These are phyloP conservation scores for Pseudopithomyces chartarum DNA, from an alignment of 2,329 filamentous ascomycete species.

Conservation along the genomic window DNA sequence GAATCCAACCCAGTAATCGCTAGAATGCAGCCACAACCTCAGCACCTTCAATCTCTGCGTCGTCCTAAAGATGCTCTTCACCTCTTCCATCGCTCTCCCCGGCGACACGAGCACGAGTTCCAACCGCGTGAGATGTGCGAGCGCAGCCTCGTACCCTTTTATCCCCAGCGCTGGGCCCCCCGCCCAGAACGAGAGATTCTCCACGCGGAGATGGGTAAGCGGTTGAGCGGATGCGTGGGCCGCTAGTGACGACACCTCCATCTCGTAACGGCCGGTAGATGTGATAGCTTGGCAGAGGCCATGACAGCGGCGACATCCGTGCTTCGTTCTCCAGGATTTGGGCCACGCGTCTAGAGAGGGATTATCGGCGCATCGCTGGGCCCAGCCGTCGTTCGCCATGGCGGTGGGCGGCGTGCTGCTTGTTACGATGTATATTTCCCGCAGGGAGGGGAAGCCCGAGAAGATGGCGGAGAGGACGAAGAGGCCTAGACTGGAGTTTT, in stretches of 20 bases:
- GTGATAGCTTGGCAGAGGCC: not conserved
- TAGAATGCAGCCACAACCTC: not conserved
- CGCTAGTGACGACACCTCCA: not conserved
- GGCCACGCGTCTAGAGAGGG: not conserved
- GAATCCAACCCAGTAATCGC: not conserved
- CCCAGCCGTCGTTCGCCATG: not conserved
- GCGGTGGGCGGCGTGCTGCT: not conserved
- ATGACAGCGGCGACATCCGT: not conserved
- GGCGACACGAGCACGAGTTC: not conserved
- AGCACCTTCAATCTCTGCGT: not conserved
- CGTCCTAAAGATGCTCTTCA: not conserved
- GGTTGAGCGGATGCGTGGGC: not conserved
- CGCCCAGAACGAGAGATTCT: not conserved
- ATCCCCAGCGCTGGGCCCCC: not conserved
- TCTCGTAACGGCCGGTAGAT: not conserved
- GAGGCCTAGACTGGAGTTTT: not conserved
- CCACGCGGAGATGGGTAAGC: not conserved
- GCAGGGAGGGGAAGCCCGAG: not conserved
- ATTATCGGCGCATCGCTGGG: not conserved
- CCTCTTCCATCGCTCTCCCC: not conserved
- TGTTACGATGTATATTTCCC: not conserved
- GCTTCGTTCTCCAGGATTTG: not conserved
- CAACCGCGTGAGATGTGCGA: not conserved
- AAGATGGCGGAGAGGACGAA: slow-evolving; percentile 5
- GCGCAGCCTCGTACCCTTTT: not conserved